phyloP scores from a whole-genome alignment of 2,329 filamentous ascomycete genomes.

The Colletotrichum higginsianum region DNA sequence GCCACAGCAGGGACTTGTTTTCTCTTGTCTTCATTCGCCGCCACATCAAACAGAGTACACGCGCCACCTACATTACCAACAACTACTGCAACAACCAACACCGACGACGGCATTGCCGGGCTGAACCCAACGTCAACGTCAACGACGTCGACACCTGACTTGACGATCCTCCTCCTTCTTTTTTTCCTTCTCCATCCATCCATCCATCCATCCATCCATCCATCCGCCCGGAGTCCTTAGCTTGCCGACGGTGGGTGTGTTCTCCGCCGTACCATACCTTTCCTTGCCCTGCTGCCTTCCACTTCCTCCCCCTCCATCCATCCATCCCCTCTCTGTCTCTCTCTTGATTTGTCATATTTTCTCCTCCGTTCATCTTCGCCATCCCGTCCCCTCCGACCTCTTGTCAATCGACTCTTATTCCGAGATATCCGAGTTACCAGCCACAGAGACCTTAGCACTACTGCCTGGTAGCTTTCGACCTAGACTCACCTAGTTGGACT shows the following conservation, averaged over 20 bases:
- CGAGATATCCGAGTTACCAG: constrained; percentile 24
- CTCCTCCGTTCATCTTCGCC: constrained; percentile 7
- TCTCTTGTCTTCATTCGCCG: neutral
- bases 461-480: constrained; percentile 5
- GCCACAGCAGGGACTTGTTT: neutral
- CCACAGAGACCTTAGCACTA: constrained; percentile 3
- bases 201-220: neutral
- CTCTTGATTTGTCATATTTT: constrained; percentile 33
- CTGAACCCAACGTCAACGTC: constrained; percentile 19
- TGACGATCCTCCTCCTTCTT: neutral
- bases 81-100: neutral
- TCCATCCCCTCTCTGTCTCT: neutral
- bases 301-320: neutral
- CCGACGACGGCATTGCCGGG: constrained; percentile 27
- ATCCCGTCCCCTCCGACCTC: constrained; percentile 5
- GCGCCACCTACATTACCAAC: neutral
- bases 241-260: neutral
- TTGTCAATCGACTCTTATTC: constrained; percentile 23
- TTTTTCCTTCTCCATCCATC: too few relatives aligned
- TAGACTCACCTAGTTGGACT: neutral
- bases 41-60: neutral
- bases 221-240: constrained; percentile 14
- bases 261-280: neutral
- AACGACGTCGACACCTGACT: constrained; percentile 12
- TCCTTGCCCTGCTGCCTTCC: neutral